Evolutionary conservation across 306 rosid species (phyloP), one percentile per base, ranked within the genome.

Genomic region (Prunus padus): DNA sequence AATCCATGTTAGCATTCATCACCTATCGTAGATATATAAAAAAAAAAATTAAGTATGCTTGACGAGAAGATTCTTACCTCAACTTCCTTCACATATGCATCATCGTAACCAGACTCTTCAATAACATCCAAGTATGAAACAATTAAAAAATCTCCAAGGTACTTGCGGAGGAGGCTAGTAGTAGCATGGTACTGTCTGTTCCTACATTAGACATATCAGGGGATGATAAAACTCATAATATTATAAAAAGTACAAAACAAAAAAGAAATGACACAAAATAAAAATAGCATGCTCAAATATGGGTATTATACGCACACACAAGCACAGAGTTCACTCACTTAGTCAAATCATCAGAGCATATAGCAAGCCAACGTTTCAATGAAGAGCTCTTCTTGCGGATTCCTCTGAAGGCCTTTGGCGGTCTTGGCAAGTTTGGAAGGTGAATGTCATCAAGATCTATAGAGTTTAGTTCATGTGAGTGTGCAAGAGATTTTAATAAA

Each of bases 311-410:
- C 19, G n/a, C 10, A 28, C 20, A n/a, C 3, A 52, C 40, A 13
- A 49, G 40, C 44, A 64, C 46, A 45, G 31, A 71, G 46, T 62
- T 31, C 72, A 83, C 97, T 85, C 81, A 94, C 98, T 49, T 79
- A 44, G 80, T 92, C 84, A 84, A 81, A 75, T 89, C 93, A 79
- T 95, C 97, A 55, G 95, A 79, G 83, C 96, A 95, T 78, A 95
- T 92, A 73, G 89, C 76, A 75, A 95, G 97, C 98, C 98, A 95
- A n/a, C 97, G 97, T 86, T 85, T 89, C 76, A 95, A 79, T 69
- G 97, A 92, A 71, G 96, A 87, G 73, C 84, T 89, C 84, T 95
- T 95, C 88, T 87, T 86, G 77, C 86, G 92, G 70, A 95, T 90
- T 79, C 98, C 98, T 82, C 93, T 83, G 78, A 92, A 90, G 63